Base-by-base conservation (phyloP, 257 asterid species). In the Capsicum rhomboideum region DNA sequence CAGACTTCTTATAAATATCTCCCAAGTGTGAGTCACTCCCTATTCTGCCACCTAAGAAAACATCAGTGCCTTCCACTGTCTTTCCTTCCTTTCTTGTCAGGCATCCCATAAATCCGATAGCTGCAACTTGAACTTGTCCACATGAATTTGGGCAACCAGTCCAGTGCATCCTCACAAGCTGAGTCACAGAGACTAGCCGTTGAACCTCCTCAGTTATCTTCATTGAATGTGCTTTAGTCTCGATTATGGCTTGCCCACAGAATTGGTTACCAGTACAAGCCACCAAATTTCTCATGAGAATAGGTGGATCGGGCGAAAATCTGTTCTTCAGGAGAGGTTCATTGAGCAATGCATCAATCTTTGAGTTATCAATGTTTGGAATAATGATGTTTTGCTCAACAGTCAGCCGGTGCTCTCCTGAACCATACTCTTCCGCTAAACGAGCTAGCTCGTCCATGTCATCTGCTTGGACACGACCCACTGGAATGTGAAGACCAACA, bases 51-150 rank as follows among this genome's bases (percentile, higher is more conserved):
- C 99, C 99, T 52, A 96, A 71, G 78, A 84, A 96, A 17, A 96
- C 98, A 20, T 96, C 98, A 1, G 89, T 97, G 21, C 95, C 99
- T 84, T 96, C 98, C 3, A 96, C 98, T 2, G 85, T 29, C 28
- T 93, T 94, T 77, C 97, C 98, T 1, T 84, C 86, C 78, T 86
- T 88, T 84, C 98, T 87, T 0, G 99, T 88, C 97, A 91, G 79
- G 91, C 99, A 96, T 55, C 99, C 98, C 99, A 96, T 96, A 89
- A 96, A 94, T 85, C 99, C 99, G 13, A 96, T 93, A 86, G 94
- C 99, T 0, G 98, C 99, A 52, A 96, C 98, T 82, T 96, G 99
- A 21, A 96, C 99, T 54, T 94, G 99, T 83, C 91, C 99, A 77
- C 99, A 96, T 0, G 91, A 40, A 87, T 96, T 96, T 0, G 98